Percentiles rank a stretch among this genome's conserved stretches.
Conservation (phyloP, 1,284 basidiomycete genomes). For the Austroboletus olivaceoglutinosus region DNA sequence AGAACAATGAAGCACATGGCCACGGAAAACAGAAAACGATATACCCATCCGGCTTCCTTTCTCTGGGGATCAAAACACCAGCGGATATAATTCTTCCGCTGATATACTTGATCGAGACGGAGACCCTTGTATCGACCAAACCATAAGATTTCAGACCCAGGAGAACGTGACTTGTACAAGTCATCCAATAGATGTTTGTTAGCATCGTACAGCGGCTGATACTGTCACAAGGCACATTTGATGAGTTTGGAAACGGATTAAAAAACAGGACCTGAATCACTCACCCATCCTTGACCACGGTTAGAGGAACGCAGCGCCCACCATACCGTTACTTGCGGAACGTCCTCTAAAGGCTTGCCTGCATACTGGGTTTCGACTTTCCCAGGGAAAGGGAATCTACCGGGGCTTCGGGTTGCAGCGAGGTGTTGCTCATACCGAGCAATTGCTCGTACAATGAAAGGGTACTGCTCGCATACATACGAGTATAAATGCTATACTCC, state of each 20-base stretch:
- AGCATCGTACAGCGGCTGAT: slow-evolving; percentile 7
- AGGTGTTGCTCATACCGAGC: slow-evolving; percentile 18
- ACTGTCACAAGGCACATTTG: no score
- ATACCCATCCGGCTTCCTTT: slow-evolving; percentile 7
- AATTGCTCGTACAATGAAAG: slow-evolving; percentile 7
- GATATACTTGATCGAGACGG: slow-evolving; percentile 15
- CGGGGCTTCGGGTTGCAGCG: slow-evolving; percentile 1
- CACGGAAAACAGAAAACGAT: background rate
- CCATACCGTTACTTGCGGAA: slow-evolving; percentile 16
- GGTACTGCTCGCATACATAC: slow-evolving; percentile 17
- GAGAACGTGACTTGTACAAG: slow-evolving; percentile 17
- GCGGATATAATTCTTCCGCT: slow-evolving; percentile 7
- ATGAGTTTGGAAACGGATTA: no score
- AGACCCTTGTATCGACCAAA: slow-evolving; percentile 20
- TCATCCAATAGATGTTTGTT: slow-evolving; percentile 16
- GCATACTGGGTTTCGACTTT: background rate
- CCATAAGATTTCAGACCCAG: slow-evolving; percentile 25
- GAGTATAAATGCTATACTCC: background rate
- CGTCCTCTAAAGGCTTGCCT: slow-evolving; percentile 8
- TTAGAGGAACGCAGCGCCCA: slow-evolving; percentile 13
- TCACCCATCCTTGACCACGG: slow-evolving; percentile 5
- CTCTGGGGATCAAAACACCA: slow-evolving; percentile 3
- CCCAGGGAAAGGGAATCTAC: slow-evolving; percentile 7
- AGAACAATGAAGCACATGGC: background rate
- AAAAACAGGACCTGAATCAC: background rate